A percentile compares a stretch with the other conserved stretches of the same genome.
These are phyloP conservation scores for Penicillium lagena DNA, from an alignment of 495 filamentous ascomycete species.

Conservation along the genomic window DNA sequence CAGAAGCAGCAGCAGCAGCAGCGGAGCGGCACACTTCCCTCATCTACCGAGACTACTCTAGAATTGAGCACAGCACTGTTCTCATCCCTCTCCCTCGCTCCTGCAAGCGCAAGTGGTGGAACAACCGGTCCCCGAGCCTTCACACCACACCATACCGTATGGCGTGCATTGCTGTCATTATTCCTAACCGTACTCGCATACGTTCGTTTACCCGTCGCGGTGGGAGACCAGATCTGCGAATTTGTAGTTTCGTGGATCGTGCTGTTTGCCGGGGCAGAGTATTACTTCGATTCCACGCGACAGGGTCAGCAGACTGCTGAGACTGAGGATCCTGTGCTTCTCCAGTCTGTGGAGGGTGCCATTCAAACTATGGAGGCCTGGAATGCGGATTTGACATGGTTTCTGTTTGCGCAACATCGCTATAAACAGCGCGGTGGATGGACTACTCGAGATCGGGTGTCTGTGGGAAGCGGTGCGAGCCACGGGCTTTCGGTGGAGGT, in stretches of 20 bases:
- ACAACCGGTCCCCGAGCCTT: constrained; percentile 23
- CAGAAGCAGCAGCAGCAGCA: constrained; percentile 1
- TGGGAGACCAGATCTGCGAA: constrained; percentile 34
- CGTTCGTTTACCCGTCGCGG: constrained; percentile 30
- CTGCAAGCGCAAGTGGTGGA: background rate
- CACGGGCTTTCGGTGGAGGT: constrained; percentile 8
- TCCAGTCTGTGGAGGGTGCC: constrained; percentile 17
- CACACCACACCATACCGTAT: constrained; percentile 33
- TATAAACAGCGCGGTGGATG: too few relatives aligned
- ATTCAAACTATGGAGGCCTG: constrained; percentile 38
- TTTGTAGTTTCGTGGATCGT: constrained; percentile 33
- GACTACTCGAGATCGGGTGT: too few relatives aligned
- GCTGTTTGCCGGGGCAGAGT: constrained; percentile 29
- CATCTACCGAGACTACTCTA: background rate
- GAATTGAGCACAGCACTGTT: constrained; percentile 3
- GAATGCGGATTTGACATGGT: constrained; percentile 43
- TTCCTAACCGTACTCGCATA: constrained; percentile 34
- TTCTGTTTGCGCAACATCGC: constrained; percentile 26
- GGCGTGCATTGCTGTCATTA: constrained; percentile 29
- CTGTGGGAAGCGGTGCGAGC: background rate
- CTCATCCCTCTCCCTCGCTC: constrained; percentile 20
- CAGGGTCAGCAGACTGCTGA: constrained; percentile 6
- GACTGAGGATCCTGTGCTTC: background rate
- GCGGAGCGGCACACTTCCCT: background rate
- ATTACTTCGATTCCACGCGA: constrained; percentile 17